phyloP scores from a whole-genome alignment of 768 basidiomycete species.

The Collybia nuda region DNA sequence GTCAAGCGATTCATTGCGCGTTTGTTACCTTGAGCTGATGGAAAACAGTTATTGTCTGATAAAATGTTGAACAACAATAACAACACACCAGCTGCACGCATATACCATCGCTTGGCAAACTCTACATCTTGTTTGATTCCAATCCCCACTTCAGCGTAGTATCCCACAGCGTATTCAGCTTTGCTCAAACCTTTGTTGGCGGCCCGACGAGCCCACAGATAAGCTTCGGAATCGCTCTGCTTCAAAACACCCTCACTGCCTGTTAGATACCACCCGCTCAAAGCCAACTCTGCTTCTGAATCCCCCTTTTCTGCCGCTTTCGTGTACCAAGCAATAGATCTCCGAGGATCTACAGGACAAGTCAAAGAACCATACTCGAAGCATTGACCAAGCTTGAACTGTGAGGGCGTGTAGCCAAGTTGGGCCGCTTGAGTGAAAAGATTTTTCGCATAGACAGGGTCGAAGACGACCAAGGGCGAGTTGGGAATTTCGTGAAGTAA shows the following conservation, averaged over 20 bases:
- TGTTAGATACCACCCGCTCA: conserved; percentile 98
- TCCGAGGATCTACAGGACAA: conserved; percentile 89
- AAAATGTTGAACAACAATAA: neutral
- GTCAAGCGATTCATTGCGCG: conserved; percentile 95
- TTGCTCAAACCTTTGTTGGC: conserved; percentile 96
- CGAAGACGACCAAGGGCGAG: conserved; percentile 69
- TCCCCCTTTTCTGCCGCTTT: conserved; percentile 97
- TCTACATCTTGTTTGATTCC: conserved; percentile 96
- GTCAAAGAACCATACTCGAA: conserved; percentile 89
- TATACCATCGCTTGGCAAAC: conserved; percentile 97
- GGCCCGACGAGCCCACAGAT: conserved; percentile 93
- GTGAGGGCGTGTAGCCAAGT: conserved; percentile 89
- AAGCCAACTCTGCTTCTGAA: conserved; percentile 89
- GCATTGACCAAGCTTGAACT: conserved; percentile 94
- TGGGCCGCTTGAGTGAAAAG: conserved; percentile 90
- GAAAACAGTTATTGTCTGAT: neutral
- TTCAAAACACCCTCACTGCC: conserved; percentile 94
- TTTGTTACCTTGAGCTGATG: conserved; percentile 93
- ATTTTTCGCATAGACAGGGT: conserved; percentile 79
- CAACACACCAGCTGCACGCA: conserved; percentile 92
- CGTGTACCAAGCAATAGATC: conserved; percentile 98
- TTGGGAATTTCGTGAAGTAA: conserved; percentile 75
- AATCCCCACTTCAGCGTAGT: conserved; percentile 97
- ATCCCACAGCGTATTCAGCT: conserved; percentile 98
- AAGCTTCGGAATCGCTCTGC: conserved; percentile 98